Base-by-base conservation (phyloP, 2,329 filamentous ascomycete species). In the Tolypocladium pustulatum region DNA sequence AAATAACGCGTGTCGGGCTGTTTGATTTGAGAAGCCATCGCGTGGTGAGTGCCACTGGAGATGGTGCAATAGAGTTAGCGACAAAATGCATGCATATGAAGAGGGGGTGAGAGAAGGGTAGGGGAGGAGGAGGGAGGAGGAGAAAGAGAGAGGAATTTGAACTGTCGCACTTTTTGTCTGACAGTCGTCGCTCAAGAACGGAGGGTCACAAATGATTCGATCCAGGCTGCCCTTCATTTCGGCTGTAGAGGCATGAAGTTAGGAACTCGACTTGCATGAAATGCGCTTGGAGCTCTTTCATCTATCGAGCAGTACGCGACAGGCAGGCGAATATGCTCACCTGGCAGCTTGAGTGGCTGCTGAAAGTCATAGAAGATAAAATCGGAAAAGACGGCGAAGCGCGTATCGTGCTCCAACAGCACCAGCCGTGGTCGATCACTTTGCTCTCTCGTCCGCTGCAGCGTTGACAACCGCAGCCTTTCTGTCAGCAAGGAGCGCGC, bases 101-200 rank as follows among this genome's bases (percentile, higher is more conserved):
- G n/a, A n/a, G n/a, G n/a, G n/a, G n/a, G n/a, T n/a, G n/a, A n/a
- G n/a, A n/a, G n/a, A n/a, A n/a, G n/a, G n/a, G n/a, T n/a, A n/a
- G n/a, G n/a, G n/a, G n/a, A n/a, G n/a, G n/a, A n/a, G n/a, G n/a
- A n/a, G n/a, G n/a, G 37, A 32, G n/a, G 51, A 49, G n/a, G 55
- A 43, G 41, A 15, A 22, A 25, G 12, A 27, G 17, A 20, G 36
- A 30, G 32, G 25, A 36, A 13, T 27, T 56, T 55, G 52, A n/a
- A 30, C 30, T 30, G 43, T 20, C 17, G 65, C 51, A 88, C 86
- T 77, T 76, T 91, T 91, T 0, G 88, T 90, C 70, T 93, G 88
- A 69, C 89, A 93, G 67, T 93, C 88, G 61, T 88, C 82, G 69
- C 84, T 90, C 40, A 93, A 76, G 69, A 93, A 93, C 0, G 90